Evolutionary conservation across 192 early-diverging fungal species (phyloP), one percentile per base, ranked within the genome.

Genomic region (Backusella sp.): DNA sequence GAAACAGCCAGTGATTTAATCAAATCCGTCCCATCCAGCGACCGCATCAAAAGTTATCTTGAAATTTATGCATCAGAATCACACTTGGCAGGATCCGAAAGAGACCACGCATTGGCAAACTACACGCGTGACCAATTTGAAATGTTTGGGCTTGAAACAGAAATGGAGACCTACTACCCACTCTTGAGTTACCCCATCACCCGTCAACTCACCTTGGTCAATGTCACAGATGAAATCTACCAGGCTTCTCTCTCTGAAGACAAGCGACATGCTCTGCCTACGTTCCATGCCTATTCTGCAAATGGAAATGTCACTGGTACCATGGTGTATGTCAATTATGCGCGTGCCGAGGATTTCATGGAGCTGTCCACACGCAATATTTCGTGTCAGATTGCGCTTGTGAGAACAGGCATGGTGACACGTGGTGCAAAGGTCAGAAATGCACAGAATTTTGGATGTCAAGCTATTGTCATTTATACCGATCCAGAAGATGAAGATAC

Each of bases 291-390:
- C 21, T 86, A 86, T 75, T 85, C 89, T 34, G 85, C 81, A 11
- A 78, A 83, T 17, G 90, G 89, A 7, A 86, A 89, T 72, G 85
- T 91, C n/a, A 90, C 89, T 36, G 88, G 82, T 4, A 80, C 77
- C 70, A 72, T 92, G 11, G 84, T 91, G 1, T 91, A 91, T 76
- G 90, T 88, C 37, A 88, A 90, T 77, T 91, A 89, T 76, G 90
- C 90, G 70, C 73, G 78, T 5, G 26, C 66, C n/a, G 78, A 84
- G 39, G 91, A 92, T 76, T 91, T 88, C 75, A 65, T 56, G 32
- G 68, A 70, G 2, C 80, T 92, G 32, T 36, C 69, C 34, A 59
- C 68, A 3, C 73, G 73, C 12, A 83, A 84, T 0, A 78, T 91
- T 14, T 73, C 71, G 39, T 87, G 81, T 52, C 79, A 74, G 32